These are phyloP conservation scores for Ganoderma leucocontextum DNA, from an alignment of 1,284 basidiomycete genomes.

Conservation along the genomic window DNA sequence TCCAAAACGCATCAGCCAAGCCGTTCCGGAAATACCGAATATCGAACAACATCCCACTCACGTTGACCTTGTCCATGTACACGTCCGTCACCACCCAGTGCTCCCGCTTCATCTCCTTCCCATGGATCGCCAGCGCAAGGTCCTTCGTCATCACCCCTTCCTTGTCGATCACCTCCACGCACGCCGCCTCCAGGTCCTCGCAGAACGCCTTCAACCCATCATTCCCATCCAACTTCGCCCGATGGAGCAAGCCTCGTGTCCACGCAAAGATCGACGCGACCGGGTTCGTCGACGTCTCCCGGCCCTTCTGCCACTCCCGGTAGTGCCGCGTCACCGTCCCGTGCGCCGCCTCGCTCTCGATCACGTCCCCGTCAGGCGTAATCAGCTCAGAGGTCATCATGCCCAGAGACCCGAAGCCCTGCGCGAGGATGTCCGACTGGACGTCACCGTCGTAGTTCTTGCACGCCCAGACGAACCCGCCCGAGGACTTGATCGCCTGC, in stretches of 20 bases:
- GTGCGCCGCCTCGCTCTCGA: slow-evolving; percentile 96
- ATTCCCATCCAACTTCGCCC: slow-evolving; percentile 93
- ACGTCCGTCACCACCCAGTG: slow-evolving; percentile 94
- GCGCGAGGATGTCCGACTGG: slow-evolving; percentile 91
- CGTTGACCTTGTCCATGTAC: slow-evolving; percentile 91
- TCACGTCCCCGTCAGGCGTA: slow-evolving; percentile 92
- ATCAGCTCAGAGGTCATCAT: slow-evolving; percentile 99
- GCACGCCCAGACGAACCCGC: slow-evolving; percentile 97
- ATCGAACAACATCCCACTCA: slow-evolving; percentile 46
- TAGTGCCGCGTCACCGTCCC: slow-evolving; percentile 96
- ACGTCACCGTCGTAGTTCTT: slow-evolving; percentile 99
- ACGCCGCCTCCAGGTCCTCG: slow-evolving; percentile 84
- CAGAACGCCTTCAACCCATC: slow-evolving; percentile 82
- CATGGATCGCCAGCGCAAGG: slow-evolving; percentile 94
- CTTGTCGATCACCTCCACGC: slow-evolving; percentile 91
- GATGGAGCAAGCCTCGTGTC: slow-evolving; percentile 94
- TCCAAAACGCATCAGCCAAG: slow-evolving; percentile 9
- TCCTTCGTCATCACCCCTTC: slow-evolving; percentile 98
- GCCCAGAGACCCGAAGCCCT: slow-evolving; percentile 93
- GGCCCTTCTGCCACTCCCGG: slow-evolving; percentile 95
- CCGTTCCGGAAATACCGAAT: not conserved
- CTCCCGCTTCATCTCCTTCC: slow-evolving; percentile 89
- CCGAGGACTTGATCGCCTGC: slow-evolving; percentile 94
- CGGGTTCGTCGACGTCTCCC: slow-evolving; percentile 97
- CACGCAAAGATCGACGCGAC: slow-evolving; percentile 99